Evolutionary conservation across 78 protist species (phyloP).

Genomic region (Dictyostelium purpureum): DNA sequence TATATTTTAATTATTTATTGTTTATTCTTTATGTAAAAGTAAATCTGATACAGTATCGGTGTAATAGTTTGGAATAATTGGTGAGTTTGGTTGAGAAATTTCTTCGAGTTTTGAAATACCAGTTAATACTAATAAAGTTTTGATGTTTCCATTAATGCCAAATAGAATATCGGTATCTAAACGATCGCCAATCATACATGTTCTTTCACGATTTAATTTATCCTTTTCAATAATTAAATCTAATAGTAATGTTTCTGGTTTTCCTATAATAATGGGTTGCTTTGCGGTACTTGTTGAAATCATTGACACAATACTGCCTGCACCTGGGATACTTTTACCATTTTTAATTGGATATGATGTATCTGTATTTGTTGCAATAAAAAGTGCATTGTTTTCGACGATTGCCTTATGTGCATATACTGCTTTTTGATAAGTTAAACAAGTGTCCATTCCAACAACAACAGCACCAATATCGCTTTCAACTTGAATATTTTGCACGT

Average conservation of each 20-base stretch:
- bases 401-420: slow-evolving; percentile 44
- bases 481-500: slow-evolving; percentile 11
- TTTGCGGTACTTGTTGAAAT: background rate
- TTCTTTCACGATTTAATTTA: slow-evolving; percentile 2
- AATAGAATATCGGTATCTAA: slow-evolving; percentile 60
- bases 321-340: slow-evolving; percentile 45
- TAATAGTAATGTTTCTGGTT: slow-evolving; percentile 43
- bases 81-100: background rate
- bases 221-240: slow-evolving; percentile 31
- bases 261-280: slow-evolving; percentile 45
- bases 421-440: slow-evolving; percentile 31
- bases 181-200: slow-evolving; percentile 59
- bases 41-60: background rate
- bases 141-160: slow-evolving; percentile 14
- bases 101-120: slow-evolving; percentile 10
- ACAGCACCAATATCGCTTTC: slow-evolving; percentile 59
- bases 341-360: slow-evolving; percentile 16
- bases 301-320: slow-evolving; percentile 11
- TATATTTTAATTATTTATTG: background rate
- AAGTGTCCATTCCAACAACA: slow-evolving; percentile 55
- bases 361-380: slow-evolving; percentile 72
- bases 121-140: slow-evolving; percentile 35
- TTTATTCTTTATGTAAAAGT: background rate
- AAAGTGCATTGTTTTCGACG: background rate
- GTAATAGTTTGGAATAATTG: background rate